Base-by-base conservation (phyloP, 495 filamentous ascomycete genomes). In the Zalerion maritima region DNA sequence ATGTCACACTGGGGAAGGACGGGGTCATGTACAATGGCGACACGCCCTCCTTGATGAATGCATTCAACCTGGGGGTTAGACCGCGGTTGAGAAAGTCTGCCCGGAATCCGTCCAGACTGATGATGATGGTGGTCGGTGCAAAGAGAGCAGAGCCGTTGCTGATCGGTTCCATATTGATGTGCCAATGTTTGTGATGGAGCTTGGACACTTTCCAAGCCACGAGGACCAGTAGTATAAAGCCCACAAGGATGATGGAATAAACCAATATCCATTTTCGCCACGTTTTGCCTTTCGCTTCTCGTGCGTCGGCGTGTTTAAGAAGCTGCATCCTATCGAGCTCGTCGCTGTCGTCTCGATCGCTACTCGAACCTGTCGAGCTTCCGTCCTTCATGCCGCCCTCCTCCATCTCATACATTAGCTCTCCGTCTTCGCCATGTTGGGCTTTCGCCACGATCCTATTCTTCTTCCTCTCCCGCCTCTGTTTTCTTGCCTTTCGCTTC, bases 61-160 rank as follows among this genome's bases (percentile, higher is more conserved):
- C 60, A 34, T 74, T 79, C 4, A 99, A 64, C 1, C 76, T 73
- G 0, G 87, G 89, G 0, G 89, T 93, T 26, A 99, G 46, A 5
- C 74, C 74, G 15, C 85, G 71, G 18, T 71, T 67, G 19, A 99
- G 66, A 39, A 94, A 99, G 49, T 96, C 89, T 2, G 91, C 86
- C n/a, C 89, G 75, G 50, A 99, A 94, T 2, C 89, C 89, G 52
- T 99, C 89, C 6, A 99, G 64, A 20, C 87, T 94, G 39, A 99
- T 81, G 26, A 94, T 51, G 22, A 99, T 79, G 1, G 89, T 99
- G 0, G 89, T 99, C 11, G 83, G 83, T 3, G 72, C 74, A 47
- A 92, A 99, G 6, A 75, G 50, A 2, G 85, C 75, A 0, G 84
- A 91, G 17, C 89, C 91, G 47, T 87, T 87, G 36, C 70, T 82